Percentiles rank a stretch among this genome's conserved stretches.
phyloP scores from a whole-genome alignment of 148 eudicot genomes.

The Cornus kousa region DNA sequence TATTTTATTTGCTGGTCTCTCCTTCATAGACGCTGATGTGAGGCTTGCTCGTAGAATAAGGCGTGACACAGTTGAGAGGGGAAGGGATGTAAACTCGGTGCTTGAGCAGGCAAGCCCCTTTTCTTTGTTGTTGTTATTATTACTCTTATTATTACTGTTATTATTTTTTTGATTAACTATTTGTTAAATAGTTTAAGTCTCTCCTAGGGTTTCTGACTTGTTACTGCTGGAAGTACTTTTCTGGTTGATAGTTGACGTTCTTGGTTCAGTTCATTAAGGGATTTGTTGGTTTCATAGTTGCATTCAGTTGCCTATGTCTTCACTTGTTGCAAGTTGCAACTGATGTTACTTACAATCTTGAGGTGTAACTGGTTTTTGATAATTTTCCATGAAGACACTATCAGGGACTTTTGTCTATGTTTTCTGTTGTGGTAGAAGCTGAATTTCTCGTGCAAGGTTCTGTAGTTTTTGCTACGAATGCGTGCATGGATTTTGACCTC shows the following conservation, averaged over 20 bases:
- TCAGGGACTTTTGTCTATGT: not conserved
- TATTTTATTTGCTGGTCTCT: conserved; percentile 6
- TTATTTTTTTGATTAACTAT: not conserved
- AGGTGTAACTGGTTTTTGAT: not conserved
- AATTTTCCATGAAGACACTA: conserved; percentile 1
- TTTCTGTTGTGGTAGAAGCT: not conserved
- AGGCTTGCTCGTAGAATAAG: conserved; percentile 97
- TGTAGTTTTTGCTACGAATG: too few relatives aligned
- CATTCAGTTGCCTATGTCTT: not conserved
- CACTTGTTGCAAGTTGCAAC: not conserved
- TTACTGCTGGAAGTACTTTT: not conserved
- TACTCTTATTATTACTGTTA: too few relatives aligned
- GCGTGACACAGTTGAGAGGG: conserved; percentile 97
- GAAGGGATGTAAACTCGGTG: conserved; percentile 91
- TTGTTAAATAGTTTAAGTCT: not conserved
- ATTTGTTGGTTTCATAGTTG: not conserved
- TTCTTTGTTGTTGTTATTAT: conserved; percentile 4
- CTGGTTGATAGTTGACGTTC: not conserved
- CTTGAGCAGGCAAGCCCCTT: conserved; percentile 82
- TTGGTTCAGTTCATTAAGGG: not conserved
- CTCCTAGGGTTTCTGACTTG: not conserved
- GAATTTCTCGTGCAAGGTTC: too few relatives aligned
- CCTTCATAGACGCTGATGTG: conserved; percentile 81
- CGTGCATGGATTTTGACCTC: too few relatives aligned
- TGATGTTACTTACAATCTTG: not conserved